phyloP scores from a whole-genome alignment of 805 yeast species.

The Grigorovia transvaalensis region DNA sequence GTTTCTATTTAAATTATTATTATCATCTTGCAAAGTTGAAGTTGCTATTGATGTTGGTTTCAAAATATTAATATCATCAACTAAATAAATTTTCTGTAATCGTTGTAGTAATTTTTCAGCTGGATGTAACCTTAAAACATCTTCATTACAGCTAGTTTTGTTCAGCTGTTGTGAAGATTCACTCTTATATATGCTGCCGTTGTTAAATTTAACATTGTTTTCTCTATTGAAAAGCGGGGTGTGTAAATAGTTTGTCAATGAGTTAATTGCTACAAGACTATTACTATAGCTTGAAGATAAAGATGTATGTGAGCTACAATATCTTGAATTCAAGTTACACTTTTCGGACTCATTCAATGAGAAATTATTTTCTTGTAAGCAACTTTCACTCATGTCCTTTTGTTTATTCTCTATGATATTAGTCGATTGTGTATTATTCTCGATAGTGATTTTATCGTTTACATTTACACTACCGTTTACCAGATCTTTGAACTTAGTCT shows the following conservation, averaged over 20 bases:
- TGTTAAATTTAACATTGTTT: not conserved
- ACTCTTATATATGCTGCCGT: not conserved
- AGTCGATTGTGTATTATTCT: not conserved
- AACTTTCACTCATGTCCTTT: not conserved
- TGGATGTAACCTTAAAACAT: conserved; percentile 14
- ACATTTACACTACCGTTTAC: conserved; percentile 1
- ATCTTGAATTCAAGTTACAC: not conserved
- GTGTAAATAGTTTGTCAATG: not conserved
- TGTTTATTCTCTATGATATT: not conserved
- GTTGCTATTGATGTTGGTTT: not conserved
- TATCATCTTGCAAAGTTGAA: not conserved
- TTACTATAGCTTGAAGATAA: not conserved
- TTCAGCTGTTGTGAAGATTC: not conserved
- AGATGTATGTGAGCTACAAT: not conserved
- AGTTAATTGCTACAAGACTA: not conserved
- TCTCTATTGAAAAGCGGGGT: not conserved
- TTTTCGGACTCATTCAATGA: not conserved
- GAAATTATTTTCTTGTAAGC: not conserved
- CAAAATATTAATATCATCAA: conserved; percentile 27
- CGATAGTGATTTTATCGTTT: not conserved
- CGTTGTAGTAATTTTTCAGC: conserved; percentile 21
- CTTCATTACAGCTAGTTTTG: not conserved
- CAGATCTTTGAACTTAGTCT: conserved; percentile 3
- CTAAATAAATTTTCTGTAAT: conserved; percentile 26
- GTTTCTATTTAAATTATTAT: not conserved